Evolutionary conservation across 805 yeast genomes (phyloP).

Genomic region (Dipodascopsis uninucleata): DNA sequence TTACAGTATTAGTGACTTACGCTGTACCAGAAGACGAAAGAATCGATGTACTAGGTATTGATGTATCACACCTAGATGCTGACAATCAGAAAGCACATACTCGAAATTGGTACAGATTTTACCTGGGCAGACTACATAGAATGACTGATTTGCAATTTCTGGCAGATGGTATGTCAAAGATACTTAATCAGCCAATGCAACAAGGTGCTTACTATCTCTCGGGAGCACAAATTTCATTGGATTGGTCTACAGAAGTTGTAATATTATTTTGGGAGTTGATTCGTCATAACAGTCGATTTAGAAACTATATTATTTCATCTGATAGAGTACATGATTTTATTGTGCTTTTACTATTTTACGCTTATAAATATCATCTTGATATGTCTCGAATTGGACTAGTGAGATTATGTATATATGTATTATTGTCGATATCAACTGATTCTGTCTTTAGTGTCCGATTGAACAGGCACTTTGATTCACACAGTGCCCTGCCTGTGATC

Average conservation of each 20-base stretch:
- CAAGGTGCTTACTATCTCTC: conserved; percentile 36
- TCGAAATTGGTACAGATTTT: conserved; percentile 35
- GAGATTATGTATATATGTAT: conserved; percentile 35
- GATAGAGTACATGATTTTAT: conserved; percentile 52
- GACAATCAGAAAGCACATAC: conserved; percentile 6
- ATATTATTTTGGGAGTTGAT: conserved; percentile 71
- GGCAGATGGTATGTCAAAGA: conserved; percentile 33
- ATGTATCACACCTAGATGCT: too few species aligned
- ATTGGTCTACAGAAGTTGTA: conserved; percentile 55
- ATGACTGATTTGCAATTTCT: conserved; percentile 37
- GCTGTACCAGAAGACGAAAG: conserved; percentile 48
- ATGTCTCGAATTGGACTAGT: conserved; percentile 30
- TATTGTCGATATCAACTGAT: conserved; percentile 34
- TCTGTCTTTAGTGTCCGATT: conserved; percentile 29
- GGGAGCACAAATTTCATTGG: conserved; percentile 31
- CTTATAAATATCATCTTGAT: conserved; percentile 47
- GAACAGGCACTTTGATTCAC: conserved; percentile 31
- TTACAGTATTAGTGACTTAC: conserved; percentile 59
- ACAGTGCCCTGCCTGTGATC: conserved; percentile 30
- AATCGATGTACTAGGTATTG: conserved; percentile 10
- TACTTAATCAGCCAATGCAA: conserved; percentile 40
- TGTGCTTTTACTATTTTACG: conserved; percentile 54
- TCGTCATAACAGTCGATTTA: conserved; percentile 57
- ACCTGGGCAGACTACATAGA: conserved; percentile 36
- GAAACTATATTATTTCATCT: conserved; percentile 39